Conservation (phyloP, 495 filamentous ascomycete genomes). For the Xylaria venustula region DNA sequence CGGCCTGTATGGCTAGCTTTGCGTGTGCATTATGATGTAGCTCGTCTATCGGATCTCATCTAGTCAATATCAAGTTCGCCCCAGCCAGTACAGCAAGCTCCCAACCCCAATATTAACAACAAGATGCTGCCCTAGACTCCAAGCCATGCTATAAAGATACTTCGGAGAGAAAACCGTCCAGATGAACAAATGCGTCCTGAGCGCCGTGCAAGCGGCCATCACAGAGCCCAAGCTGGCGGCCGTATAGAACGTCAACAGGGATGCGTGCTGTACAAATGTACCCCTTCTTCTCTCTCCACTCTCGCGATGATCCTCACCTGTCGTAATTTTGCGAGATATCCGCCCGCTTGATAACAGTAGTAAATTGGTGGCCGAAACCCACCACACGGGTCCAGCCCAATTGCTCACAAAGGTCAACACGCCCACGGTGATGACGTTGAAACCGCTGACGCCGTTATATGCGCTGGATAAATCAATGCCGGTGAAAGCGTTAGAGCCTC, state of each 20-base stretch:
- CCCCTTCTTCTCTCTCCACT: not conserved
- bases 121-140: slow-evolving; percentile 80
- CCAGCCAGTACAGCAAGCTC: slow-evolving; percentile 55
- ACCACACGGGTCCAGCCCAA: slow-evolving; percentile 91
- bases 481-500: slow-evolving; percentile 89
- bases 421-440: slow-evolving; percentile 67
- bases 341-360: slow-evolving; percentile 44
- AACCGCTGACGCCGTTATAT: slow-evolving; percentile 77
- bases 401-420: slow-evolving; percentile 82
- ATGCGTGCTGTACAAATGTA: slow-evolving; percentile 48
- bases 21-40: too few relatives aligned
- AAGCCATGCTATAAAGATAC: slow-evolving; percentile 87
- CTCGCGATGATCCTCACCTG: not conserved
- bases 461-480: slow-evolving; percentile 79
- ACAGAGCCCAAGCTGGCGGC: slow-evolving; percentile 62
- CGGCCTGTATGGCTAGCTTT: too few relatives aligned
- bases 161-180: slow-evolving; percentile 99
- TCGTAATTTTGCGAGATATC: not conserved
- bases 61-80: too few relatives aligned
- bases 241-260: slow-evolving; percentile 65
- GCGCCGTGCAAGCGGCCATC: slow-evolving; percentile 81
- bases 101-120: slow-evolving; percentile 61
- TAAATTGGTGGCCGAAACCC: slow-evolving; percentile 61
- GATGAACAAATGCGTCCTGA: slow-evolving; percentile 92
- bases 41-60: too few relatives aligned